Base-by-base conservation (phyloP, 2,329 filamentous ascomycete species). In the Pestalotiopsis sp. region DNA sequence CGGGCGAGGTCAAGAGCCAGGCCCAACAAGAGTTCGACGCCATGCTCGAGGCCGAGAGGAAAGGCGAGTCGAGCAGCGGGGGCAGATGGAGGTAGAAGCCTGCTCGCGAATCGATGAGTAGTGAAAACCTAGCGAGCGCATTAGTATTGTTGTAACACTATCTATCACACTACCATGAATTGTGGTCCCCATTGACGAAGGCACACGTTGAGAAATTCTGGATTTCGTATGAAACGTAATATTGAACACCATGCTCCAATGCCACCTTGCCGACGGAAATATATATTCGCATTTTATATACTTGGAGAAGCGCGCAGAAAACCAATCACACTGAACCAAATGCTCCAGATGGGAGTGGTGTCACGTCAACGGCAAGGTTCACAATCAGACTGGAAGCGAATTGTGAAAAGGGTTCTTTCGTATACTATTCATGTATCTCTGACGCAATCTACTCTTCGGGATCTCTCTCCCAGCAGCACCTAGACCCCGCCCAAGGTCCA, bases 11-110 rank as follows among this genome's bases (percentile, higher is more conserved):
- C 57, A 85, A 81, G 72, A 78, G 79, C 9, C 79, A 83, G 69
- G 84, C 85, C 5, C 85, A 87, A 68, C 80, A 77, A 68, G 83
- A 87, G 38, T 87, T 86, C 70, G 85, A 87, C 68, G 77, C 77
- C 22, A 76, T 86, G 67, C 67, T 86, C 2, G 84, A 86, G 56
- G 76, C 78, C 14, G 85, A 86, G 66, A 67, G 68, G 13, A 64
- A 64, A 56, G 66, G 66, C 20, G 40, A 26, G 17, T 35, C 40
- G n/a, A 30, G 22, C 20, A 30, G 39, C 39, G 11, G 60, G 3
- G 20, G 39, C 17, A 44, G 40, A 14, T 63, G 60, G 60, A 63
- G 24, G 39, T 63, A 30, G 13, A 20, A 14, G 14, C 11, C 30
- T 61, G 30, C 5, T 39, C 5, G 58, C 10, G 26, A 14, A 17